Evolutionary conservation across 495 filamentous ascomycete species (phyloP), one percentile per base, ranked within the genome.

Genomic region (Xylaria sp.): DNA sequence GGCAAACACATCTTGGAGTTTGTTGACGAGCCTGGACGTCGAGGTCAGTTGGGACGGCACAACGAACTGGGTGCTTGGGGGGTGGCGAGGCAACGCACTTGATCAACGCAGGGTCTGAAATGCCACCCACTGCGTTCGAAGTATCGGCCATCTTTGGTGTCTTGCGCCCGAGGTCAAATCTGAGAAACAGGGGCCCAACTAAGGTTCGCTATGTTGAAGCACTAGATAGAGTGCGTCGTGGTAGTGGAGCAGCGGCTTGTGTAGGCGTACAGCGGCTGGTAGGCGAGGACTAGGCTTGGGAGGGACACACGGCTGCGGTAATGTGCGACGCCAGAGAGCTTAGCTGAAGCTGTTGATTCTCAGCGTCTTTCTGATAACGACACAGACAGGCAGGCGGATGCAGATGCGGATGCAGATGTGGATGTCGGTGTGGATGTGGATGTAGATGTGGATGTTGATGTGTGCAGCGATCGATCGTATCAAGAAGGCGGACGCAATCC

Each of bases 1-100:
- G 55, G 96, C 90, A 80, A 99, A 99, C 71, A 98, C 97, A 94
- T 99, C 96, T 80, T 99, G 96, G 35, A 99, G 90, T 85, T 97
- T 97, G 86, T 99, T 99, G 76, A 99, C 96, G 72, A 98, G 90
- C 75, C 96, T 98, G 80, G 62, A 73, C 57, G 68, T 52, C 17
- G 12, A 17, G 15, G 72, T 79, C 65, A 78, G 77, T 58, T 67
- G 35, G 48, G 50, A 74, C 48, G 63, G 64, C 66, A 68, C 66
- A 71, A 66, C 63, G 35, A 12, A 21, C 73, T 57, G 63, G 64
- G 21, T 26, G 43, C 31, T 48, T 66, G 41, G 75, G 75, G 74
- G 74, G 71, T n/a, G n/a, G 68, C 74, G 59, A 71, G 67, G 68
- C 53, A 31, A 73, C 74, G 68, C 79, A 88, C 87, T 86, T 88